These are phyloP conservation scores for Pterocarpus macrocarpus DNA, from an alignment of 306 rosid genomes.

Conservation along the genomic window DNA sequence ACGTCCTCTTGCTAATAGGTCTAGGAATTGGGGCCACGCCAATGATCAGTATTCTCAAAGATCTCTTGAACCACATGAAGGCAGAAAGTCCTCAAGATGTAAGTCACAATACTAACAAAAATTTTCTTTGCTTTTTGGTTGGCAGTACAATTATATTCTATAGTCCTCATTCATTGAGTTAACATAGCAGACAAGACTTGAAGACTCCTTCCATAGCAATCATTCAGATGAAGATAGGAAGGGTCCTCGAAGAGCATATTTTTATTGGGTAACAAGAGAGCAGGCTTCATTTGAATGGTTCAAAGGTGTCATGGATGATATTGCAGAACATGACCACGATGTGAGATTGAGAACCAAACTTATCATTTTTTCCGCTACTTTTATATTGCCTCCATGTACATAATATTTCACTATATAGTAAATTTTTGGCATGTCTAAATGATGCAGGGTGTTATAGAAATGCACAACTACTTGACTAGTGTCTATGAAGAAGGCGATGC, in stretches of 20 bases:
- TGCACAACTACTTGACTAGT: slow-evolving; percentile 94
- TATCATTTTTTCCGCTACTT: not conserved
- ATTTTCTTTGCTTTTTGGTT: not conserved
- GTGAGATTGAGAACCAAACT: slow-evolving; percentile 57
- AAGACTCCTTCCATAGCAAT: slow-evolving; percentile 32
- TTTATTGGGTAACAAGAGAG: slow-evolving; percentile 95
- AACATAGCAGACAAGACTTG: slow-evolving; percentile 22
- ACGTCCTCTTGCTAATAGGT: slow-evolving; percentile 86
- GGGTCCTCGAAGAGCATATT: slow-evolving; percentile 88
- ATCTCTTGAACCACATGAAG: slow-evolving; percentile 70
- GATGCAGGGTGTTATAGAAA: slow-evolving; percentile 82
- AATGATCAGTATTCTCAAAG: slow-evolving; percentile 88
- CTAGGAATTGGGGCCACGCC: slow-evolving; percentile 98
- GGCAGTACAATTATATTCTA: not conserved
- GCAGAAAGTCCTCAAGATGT: slow-evolving; percentile 43
- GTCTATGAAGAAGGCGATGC: slow-evolving; percentile 97
- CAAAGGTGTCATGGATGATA: slow-evolving; percentile 97
- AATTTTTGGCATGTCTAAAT: slow-evolving; percentile 34
- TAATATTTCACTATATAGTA: slow-evolving; percentile 18
- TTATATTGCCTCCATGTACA: slow-evolving; percentile 10
- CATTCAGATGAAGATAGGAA: slow-evolving; percentile 37
- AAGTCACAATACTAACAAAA: slow-evolving; percentile 44
- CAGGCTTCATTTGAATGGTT: slow-evolving; percentile 98
- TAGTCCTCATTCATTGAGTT: not conserved
- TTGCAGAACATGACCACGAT: slow-evolving; percentile 77